Conservation (phyloP, 2,329 filamentous ascomycete species). For the Phymatotrichopsis omnivora region DNA sequence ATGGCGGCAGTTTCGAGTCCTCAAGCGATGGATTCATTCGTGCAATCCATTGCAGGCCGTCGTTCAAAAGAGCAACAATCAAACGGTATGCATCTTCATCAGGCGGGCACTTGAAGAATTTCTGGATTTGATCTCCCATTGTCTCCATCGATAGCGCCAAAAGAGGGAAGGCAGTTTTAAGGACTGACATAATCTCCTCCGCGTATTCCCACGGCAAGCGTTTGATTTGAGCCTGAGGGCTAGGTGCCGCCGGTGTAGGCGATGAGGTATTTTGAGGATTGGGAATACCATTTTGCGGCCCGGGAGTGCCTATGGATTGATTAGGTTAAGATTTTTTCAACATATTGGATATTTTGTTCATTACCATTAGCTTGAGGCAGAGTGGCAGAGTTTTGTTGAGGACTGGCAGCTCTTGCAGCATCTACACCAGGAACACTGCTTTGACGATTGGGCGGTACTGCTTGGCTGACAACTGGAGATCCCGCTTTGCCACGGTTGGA, state of each 20-base stretch:
- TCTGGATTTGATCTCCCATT: slow-evolving; percentile 98
- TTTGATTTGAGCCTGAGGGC: slow-evolving; percentile 35
- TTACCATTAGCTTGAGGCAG: slow-evolving; percentile 23
- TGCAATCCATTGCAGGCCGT: slow-evolving; percentile 54
- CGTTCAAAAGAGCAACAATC: slow-evolving; percentile 94
- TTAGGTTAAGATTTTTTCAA: slow-evolving; percentile 10
- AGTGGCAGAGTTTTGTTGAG: slow-evolving; percentile 21
- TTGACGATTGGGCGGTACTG: slow-evolving; percentile 24
- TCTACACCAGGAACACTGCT: slow-evolving; percentile 27
- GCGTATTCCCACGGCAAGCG: slow-evolving; percentile 94
- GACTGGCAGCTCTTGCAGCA: slow-evolving; percentile 27
- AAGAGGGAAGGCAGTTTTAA: slow-evolving; percentile 94
- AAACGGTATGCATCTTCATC: slow-evolving; percentile 96
- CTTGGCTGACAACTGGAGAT: slow-evolving; percentile 32
- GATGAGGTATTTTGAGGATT: slow-evolving; percentile 34
- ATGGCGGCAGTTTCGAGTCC: slow-evolving; percentile 78
- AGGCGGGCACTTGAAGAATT: slow-evolving; percentile 97
- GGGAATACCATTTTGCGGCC: slow-evolving; percentile 22
- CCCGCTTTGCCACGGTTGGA: slow-evolving; percentile 44
- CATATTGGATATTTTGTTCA: neutral
- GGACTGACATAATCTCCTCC: slow-evolving; percentile 86
- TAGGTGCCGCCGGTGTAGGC: slow-evolving; percentile 22
- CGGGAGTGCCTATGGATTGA: slow-evolving; percentile 16
- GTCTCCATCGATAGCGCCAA: slow-evolving; percentile 97
- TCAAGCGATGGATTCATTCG: slow-evolving; percentile 41